Evolutionary conservation across 2,329 filamentous ascomycete genomes (phyloP).

Genomic region (Aspergillus sp.): DNA sequence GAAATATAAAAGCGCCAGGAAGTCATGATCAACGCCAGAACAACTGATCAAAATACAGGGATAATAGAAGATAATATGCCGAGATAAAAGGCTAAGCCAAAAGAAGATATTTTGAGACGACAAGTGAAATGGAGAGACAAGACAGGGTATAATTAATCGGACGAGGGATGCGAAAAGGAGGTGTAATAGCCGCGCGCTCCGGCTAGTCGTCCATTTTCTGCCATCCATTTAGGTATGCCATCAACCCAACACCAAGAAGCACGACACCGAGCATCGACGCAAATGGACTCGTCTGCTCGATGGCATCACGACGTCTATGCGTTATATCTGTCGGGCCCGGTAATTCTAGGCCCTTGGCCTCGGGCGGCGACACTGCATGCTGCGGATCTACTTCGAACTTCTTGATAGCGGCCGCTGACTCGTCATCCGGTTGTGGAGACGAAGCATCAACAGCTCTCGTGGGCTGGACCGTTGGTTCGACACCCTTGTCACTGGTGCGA

Average conservation of each 20-base stretch:
- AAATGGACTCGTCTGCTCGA: constrained; percentile 67
- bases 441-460: constrained; percentile 12
- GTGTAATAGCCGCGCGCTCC: neutral
- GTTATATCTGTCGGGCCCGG: constrained; percentile 44
- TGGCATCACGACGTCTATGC: constrained; percentile 32
- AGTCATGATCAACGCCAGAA: constrained; percentile 14
- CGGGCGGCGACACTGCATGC: constrained; percentile 53
- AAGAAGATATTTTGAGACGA: constrained; percentile 17
- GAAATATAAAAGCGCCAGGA: constrained; percentile 16
- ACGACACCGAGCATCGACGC: constrained; percentile 82
- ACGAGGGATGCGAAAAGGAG: neutral
- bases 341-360: constrained; percentile 40
- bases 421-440: constrained; percentile 9
- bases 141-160: neutral
- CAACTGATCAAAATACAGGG: constrained; percentile 6
- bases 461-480: constrained; percentile 20
- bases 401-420: constrained; percentile 6
- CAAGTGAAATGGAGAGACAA: constrained; percentile 13
- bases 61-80: constrained; percentile 6
- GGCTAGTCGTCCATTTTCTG: constrained; percentile 56
- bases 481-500: constrained; percentile 53
- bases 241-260: constrained; percentile 75
- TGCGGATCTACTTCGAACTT: constrained; percentile 23
- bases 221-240: constrained; percentile 86
- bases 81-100: constrained; percentile 5